Base-by-base conservation (phyloP, 768 basidiomycete species). In the Trametopsis cervina region DNA sequence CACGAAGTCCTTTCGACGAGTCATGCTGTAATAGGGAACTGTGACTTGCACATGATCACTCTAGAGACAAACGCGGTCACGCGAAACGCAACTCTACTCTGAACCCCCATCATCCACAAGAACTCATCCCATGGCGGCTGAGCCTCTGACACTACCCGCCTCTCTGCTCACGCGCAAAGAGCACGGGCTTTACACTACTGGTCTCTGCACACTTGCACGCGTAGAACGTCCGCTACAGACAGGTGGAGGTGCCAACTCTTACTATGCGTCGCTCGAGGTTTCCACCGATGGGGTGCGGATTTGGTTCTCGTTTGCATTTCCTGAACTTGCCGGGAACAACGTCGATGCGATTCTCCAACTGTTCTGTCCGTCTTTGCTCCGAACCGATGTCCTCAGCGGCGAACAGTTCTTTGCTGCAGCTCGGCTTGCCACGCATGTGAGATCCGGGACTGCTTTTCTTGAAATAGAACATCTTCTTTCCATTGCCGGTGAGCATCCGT, bases 361-460 rank as follows among this genome's bases (percentile, higher is more conserved):
- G 1, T 88, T 89, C 59, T 70, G 71, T 35, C 80, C 85, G 2
- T 69, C 66, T 46, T 65, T 85, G 41, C 68, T 65, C 0, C 71
- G 68, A 9, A 65, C 68, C 5, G 83, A 85, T 54, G 65, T 67
- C 2, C 67, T 90, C 26, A 70, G 72, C 9, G 80, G 81, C 1
- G 81, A 83, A 13, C 83, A 90, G 56, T 86, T 89, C 60, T 89
- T 89, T 56, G 86, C 86, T 6, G 80, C 75, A 0, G 66, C 87
- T 20, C 67, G 88, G 35, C 76, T 90, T 2, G 75, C 83, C 1
- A 62, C 77, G 5, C 86, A 89, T 27, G 72, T 78, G 57, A 68
- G 66, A 12, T 57, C 57, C 15, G 85, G 85, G 10, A 78, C 75
- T 48, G 72, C 77, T 6, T 63, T 85, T 2, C 85, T 89, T 50